Evolutionary conservation across 768 basidiomycete genomes (phyloP).

Genomic region (Lactarius tabidus): DNA sequence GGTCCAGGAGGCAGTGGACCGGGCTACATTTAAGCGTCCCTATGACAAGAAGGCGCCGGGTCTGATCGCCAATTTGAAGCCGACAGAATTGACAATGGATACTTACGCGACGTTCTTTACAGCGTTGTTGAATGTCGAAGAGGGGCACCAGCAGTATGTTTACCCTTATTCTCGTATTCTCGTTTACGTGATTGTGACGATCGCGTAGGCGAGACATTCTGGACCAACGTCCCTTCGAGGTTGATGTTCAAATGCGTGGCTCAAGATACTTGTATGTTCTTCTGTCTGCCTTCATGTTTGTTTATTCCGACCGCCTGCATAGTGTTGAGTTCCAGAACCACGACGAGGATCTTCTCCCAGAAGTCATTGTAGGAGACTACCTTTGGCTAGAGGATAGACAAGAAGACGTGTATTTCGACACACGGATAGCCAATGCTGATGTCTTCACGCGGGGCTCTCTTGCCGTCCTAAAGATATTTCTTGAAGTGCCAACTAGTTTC

Average conservation of each 20-base stretch:
- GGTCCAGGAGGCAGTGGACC: neutral
- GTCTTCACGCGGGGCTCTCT: neutral
- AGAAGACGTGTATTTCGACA: constrained; percentile 16
- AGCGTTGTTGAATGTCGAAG: constrained; percentile 19
- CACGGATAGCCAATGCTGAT: neutral
- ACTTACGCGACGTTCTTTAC: constrained; percentile 9
- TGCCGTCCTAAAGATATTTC: constrained; percentile 43
- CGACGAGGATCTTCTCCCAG: constrained; percentile 18
- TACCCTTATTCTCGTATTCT: constrained; percentile 20
- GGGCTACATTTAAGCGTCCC: neutral
- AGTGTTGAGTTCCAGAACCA: constrained; percentile 14
- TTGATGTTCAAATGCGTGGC: neutral
- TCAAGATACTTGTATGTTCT: neutral
- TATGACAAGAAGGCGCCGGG: neutral
- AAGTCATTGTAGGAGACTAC: constrained; percentile 11
- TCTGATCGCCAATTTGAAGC: neutral
- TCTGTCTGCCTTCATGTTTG: no score
- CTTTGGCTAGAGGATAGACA: constrained; percentile 17
- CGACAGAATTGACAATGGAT: neutral
- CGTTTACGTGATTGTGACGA: constrained; percentile 33
- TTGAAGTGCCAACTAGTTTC: constrained; percentile 48
- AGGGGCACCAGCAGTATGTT: constrained; percentile 48
- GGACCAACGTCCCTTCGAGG: neutral
- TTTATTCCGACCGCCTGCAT: neutral
- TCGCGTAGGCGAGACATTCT: constrained; percentile 1